These are phyloP conservation scores for Cladorrhinum sp. DNA, from an alignment of 2,329 filamentous ascomycete genomes.

Conservation along the genomic window DNA sequence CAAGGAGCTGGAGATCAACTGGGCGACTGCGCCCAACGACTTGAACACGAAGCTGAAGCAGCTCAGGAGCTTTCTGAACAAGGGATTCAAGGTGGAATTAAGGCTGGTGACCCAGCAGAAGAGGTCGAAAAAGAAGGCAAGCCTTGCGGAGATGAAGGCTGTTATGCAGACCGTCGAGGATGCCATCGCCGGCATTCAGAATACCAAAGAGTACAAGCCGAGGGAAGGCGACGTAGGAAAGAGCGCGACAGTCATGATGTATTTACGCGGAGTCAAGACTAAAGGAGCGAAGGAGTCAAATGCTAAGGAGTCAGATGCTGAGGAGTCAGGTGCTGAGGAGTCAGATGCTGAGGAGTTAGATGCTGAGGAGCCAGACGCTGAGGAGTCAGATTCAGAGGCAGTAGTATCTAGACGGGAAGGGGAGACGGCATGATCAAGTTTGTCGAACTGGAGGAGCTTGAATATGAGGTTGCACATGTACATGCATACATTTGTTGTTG, in stretches of 20 bases:
- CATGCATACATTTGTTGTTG: too few species aligned
- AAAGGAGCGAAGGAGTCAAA: not conserved
- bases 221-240: slow-evolving; percentile 43
- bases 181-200: slow-evolving; percentile 32
- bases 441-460: too few species aligned
- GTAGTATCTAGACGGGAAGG: not conserved
- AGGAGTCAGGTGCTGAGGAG: not conserved
- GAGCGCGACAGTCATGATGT: slow-evolving; percentile 33
- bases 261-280: slow-evolving; percentile 36
- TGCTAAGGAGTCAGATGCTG: not conserved
- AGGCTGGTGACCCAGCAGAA: slow-evolving; percentile 58
- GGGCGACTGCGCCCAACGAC: slow-evolving; percentile 78
- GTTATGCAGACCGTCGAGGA: slow-evolving; percentile 48
- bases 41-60: slow-evolving; percentile 67
- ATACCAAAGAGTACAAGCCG: slow-evolving; percentile 39
- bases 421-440: too few species aligned
- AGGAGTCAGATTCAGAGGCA: too few species aligned
- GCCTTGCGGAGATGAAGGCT: slow-evolving; percentile 49
- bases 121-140: slow-evolving; percentile 53
- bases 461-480: too few species aligned
- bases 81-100: slow-evolving; percentile 74
- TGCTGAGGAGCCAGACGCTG: too few species aligned
- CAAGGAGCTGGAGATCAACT: slow-evolving; percentile 88
- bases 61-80: slow-evolving; percentile 65
- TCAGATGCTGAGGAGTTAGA: not conserved